Percentiles rank a stretch among this genome's conserved stretches.
Conservation (phyloP, 345 rosid genomes). For the Physaria fendleri region DNA sequence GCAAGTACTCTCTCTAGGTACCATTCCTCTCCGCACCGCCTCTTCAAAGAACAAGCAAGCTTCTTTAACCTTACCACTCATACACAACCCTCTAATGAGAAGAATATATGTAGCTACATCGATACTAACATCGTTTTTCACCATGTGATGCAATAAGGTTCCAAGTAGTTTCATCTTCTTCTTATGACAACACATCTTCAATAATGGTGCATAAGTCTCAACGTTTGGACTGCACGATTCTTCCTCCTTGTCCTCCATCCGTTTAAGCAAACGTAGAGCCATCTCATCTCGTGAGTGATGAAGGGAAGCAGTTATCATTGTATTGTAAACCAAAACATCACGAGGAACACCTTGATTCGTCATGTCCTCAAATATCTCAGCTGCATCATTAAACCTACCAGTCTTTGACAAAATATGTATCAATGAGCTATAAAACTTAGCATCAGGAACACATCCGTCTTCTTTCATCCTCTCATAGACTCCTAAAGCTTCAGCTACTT, state of each 20-base stretch:
- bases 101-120: slow-evolving; percentile 53
- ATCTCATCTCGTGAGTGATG: slow-evolving; percentile 47
- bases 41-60: slow-evolving; percentile 72
- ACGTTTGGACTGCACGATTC: slow-evolving; percentile 54
- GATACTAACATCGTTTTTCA: slow-evolving; percentile 52
- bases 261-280: slow-evolving; percentile 52
- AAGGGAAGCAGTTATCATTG: slow-evolving; percentile 58
- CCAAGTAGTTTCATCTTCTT: slow-evolving; percentile 63
- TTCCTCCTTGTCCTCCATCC: slow-evolving; percentile 48
- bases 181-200: slow-evolving; percentile 70
- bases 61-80: slow-evolving; percentile 49
- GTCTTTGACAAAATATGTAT: slow-evolving; percentile 53
- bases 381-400: slow-evolving; percentile 65
- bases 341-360: slow-evolving; percentile 48
- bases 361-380: slow-evolving; percentile 75
- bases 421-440: slow-evolving; percentile 59
- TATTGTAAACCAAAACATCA: slow-evolving; percentile 45
- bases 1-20: slow-evolving; percentile 43
- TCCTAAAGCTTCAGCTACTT: slow-evolving; percentile 53
- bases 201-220: slow-evolving; percentile 49
- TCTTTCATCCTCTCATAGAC: slow-evolving; percentile 69
- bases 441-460: slow-evolving; percentile 54
- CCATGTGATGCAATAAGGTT: slow-evolving; percentile 57
- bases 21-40: slow-evolving; percentile 53
- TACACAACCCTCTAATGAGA: slow-evolving; percentile 50